Evolutionary conservation across 306 rosid genomes (phyloP), one percentile per base, ranked within the genome.

Genomic region (Citrullus mucosospermus): DNA sequence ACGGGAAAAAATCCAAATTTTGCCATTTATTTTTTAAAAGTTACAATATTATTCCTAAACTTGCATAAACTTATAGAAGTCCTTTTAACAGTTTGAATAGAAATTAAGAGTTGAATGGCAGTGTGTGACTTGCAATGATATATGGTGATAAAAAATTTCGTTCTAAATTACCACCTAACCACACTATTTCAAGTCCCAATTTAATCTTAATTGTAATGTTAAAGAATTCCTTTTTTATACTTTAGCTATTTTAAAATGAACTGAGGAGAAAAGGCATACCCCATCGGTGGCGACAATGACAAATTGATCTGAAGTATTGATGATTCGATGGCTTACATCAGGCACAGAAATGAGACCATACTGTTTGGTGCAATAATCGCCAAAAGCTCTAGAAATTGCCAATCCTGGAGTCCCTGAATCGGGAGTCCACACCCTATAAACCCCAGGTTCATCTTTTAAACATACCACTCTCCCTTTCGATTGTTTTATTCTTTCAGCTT

Each of bases 321-420:
- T 82, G 44, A 68, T 80, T 79, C 97, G 85, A 0, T 91, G 91
- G 8, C 93, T 89, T 8, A 95, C 96, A 77, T 95, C 97, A 63
- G 98, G 98, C 75, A 88, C 97, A 5, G 98, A 92, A 75, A 91
- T 92, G 28, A 95, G 92, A 65, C 98, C 98, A 46, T 85, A 87
- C 2, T 86, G 90, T 81, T 95, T 95, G 22, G 91, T 63, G 60
- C 93, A 92, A 79, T 95, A 90, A 73, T 95, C 98, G 2, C 98
- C 98, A 54, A 92, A 92, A 57, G 97, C 97, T 76, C 98, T 88
- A 1, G 98, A 95, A 93, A 95, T 95, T 43, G 98, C 97, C 1
- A 95, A 86, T 65, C 98, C 98, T 0, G 98, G 98, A 5, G 92
- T 73, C 28, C 91, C 90, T 14, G 46, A 89, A 3, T 92, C 74